Conservation (phyloP, 306 rosid species). For the Cucurbita argyrosperma region DNA sequence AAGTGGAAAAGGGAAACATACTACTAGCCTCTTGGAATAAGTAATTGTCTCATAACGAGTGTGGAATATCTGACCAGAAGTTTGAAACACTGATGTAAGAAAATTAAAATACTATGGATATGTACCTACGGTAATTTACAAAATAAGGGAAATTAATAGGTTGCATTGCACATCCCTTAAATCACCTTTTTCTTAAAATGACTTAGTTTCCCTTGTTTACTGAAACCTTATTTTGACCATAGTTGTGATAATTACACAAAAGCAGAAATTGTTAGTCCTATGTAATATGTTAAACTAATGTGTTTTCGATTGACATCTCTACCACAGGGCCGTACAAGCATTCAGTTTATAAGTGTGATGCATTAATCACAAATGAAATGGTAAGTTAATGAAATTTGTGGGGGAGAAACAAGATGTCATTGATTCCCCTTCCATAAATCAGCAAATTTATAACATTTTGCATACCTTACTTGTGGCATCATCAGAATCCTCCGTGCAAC, state of each 20-base stretch:
- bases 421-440: not conserved
- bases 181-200: not conserved
- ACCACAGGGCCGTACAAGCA: not conserved
- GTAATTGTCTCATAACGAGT: not conserved
- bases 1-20: not conserved
- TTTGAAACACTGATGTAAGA: not conserved
- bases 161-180: not conserved
- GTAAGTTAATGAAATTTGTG: not conserved
- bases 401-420: not conserved
- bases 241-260: not conserved
- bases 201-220: not conserved
- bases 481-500: constrained; percentile 74
- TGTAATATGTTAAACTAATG: not conserved
- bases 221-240: not conserved
- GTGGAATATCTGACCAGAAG: not conserved
- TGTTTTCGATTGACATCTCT: not conserved
- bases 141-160: not conserved
- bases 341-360: not conserved
- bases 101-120: not conserved
- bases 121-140: not conserved
- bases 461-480: constrained; percentile 70
- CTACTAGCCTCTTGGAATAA: not conserved
- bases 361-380: not conserved
- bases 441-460: not conserved
- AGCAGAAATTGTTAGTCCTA: too few relatives aligned